A percentile compares a stretch with the other conserved stretches of the same genome.
Evolutionary conservation across 192 early-diverging fungal genomes (phyloP).

Genomic region (Coemansia umbellata): DNA sequence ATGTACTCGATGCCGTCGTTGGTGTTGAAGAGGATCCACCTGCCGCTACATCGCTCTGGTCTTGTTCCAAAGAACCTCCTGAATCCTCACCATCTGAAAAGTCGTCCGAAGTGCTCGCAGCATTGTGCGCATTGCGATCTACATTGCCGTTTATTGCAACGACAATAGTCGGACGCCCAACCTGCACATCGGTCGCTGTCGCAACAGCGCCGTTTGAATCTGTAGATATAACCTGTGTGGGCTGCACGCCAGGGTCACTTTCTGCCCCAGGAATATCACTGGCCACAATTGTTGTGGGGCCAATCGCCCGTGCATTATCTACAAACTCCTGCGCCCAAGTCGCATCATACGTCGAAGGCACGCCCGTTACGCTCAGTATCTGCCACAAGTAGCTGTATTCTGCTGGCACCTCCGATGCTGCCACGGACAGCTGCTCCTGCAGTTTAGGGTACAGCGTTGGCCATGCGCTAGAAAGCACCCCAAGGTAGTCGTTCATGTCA

Average conservation of each 20-base stretch:
- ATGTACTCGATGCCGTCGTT: background rate
- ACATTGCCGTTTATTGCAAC: constrained; percentile 42
- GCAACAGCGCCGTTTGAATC: constrained; percentile 17
- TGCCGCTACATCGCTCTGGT: background rate
- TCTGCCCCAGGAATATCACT: constrained; percentile 20
- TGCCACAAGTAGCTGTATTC: constrained; percentile 31
- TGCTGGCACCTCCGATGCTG: constrained; percentile 27
- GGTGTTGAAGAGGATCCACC: background rate
- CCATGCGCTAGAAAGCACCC: constrained; percentile 37
- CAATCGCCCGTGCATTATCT: constrained; percentile 16
- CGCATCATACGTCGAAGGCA: constrained; percentile 21
- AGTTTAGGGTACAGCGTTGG: constrained; percentile 29
- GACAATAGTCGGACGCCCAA: constrained; percentile 26
- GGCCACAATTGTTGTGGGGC: constrained; percentile 35
- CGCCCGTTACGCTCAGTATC: constrained; percentile 19
- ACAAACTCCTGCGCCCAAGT: constrained; percentile 32
- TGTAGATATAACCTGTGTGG: constrained; percentile 17
- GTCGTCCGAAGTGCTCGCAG: background rate
- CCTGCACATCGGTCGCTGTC: constrained; percentile 3
- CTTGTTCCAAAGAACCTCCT: background rate
- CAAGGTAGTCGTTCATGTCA: constrained; percentile 23
- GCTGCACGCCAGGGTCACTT: constrained; percentile 11
- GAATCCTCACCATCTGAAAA: background rate
- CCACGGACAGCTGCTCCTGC: constrained; percentile 13
- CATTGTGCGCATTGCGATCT: constrained; percentile 7